These are phyloP conservation scores for Daldinia eschscholtzii DNA, from an alignment of 2,329 filamentous ascomycete species.

Conservation along the genomic window DNA sequence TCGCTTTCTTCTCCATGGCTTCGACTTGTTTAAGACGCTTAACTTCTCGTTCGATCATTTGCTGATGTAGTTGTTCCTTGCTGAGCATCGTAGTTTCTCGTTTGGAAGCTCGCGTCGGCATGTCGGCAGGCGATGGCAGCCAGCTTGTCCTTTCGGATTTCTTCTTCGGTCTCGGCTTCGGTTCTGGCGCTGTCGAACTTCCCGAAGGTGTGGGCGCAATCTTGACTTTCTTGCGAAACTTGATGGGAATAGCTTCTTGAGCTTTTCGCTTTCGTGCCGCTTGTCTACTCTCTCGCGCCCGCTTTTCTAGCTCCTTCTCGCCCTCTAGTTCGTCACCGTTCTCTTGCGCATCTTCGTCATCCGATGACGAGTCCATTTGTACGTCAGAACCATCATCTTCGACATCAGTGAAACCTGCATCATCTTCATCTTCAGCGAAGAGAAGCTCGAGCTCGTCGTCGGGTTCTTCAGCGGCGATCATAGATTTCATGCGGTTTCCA, in stretches of 20 bases:
- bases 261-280: constrained; percentile 84
- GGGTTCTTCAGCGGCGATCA: constrained; percentile 80
- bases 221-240: constrained; percentile 80
- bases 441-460: constrained; percentile 77
- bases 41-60: constrained; percentile 79
- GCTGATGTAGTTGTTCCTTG: constrained; percentile 74
- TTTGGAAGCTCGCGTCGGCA: constrained; percentile 70
- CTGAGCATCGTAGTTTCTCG: constrained; percentile 69
- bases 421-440: constrained; percentile 80
- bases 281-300: constrained; percentile 75
- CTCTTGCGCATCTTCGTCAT: constrained; percentile 82
- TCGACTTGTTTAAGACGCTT: constrained; percentile 78
- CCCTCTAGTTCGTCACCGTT: constrained; percentile 81
- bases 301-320: constrained; percentile 85
- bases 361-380: constrained; percentile 86
- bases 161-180: constrained; percentile 67
- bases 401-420: constrained; percentile 77
- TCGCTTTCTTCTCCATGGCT: constrained; percentile 75
- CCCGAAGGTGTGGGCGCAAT: constrained; percentile 62
- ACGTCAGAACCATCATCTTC: constrained; percentile 79
- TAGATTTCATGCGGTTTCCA: constrained; percentile 83
- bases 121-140: constrained; percentile 67
- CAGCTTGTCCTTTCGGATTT: constrained; percentile 71
- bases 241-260: constrained; percentile 77
- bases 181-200: constrained; percentile 53